Percentiles rank a stretch among this genome's conserved stretches.
These are phyloP conservation scores for Rusavskia elegans DNA, from an alignment of 495 filamentous ascomycete species.

Conservation along the genomic window DNA sequence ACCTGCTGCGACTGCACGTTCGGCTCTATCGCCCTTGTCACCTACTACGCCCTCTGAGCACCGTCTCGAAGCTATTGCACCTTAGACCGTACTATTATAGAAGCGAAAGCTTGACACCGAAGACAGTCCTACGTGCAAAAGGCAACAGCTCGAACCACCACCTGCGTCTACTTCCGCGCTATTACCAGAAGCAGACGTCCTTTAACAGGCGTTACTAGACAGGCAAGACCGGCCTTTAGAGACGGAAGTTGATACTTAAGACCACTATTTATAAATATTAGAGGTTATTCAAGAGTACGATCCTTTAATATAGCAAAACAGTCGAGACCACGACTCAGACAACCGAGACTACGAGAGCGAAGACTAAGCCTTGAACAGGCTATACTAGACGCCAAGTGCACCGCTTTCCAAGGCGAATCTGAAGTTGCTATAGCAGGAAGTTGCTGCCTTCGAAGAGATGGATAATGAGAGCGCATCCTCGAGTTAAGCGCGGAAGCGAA, in stretches of 20 bases:
- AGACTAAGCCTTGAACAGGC: not conserved
- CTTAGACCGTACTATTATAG: not conserved
- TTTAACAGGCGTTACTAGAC: not conserved
- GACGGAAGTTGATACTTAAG: too few species aligned
- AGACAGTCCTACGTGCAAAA: not conserved
- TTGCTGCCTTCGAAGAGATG: conserved; percentile 1
- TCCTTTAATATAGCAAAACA: too few species aligned
- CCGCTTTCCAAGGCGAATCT: conserved; percentile 2
- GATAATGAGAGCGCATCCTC: not conserved
- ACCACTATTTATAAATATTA: too few species aligned
- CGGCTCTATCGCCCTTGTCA: not conserved
- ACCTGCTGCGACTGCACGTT: too few species aligned
- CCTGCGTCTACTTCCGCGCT: not conserved
- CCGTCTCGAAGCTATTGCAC: too few species aligned
- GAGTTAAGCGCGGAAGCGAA: not conserved
- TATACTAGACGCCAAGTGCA: not conserved
- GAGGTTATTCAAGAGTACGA: too few species aligned
- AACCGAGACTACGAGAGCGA: conserved; percentile 1
- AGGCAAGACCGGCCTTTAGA: not conserved
- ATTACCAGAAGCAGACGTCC: not conserved
- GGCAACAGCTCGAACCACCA: conserved; percentile 2
- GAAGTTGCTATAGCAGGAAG: conserved; percentile 1
- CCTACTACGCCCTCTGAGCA: too few species aligned
- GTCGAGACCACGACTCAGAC: not conserved
- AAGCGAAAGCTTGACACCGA: conserved; percentile 3